Base-by-base conservation (phyloP, 1,284 basidiomycete genomes). In the Microbotryomycetes sp. region DNA sequence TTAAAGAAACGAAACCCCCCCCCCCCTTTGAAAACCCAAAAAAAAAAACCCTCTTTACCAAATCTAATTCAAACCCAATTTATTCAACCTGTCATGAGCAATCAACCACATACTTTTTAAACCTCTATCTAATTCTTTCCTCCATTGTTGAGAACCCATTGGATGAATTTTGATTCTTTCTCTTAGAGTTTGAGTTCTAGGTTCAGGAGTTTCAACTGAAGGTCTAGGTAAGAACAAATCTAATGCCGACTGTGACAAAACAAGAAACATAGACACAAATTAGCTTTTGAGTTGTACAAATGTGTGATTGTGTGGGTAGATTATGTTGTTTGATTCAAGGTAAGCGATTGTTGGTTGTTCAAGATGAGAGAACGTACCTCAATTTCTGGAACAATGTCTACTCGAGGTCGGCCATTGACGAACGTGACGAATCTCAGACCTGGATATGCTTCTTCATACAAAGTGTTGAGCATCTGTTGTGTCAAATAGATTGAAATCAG, bases 341-440 rank as follows among this genome's bases (percentile, higher is more conserved):
- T 9, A 42, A 9, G 36, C 19, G 12, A 42, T 42, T 42, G 9
- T 9, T 9, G 36, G 19, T 42, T 19, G 12, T 12, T 12, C 36
- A 42, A 42, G 19, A 19, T 12, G 36, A 9, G 36, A 42, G 9
- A 42, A 42, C 36, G 36, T 19, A 68, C 67, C 54, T 92, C 88
- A 81, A 94, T 84, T 76, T 92, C 89, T 65, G 83, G 80, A 50
- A 84, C 84, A 68, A 94, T 85, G 51, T 76, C 81, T 29, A 81
- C 80, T 51, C 91, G 80, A 58, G 83, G 81, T 60, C 92, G 81
- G 32, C 89, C 89, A 72, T 91, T 89, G 50, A 94, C 92, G 72
- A 92, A 94, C 3, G 90, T 93, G 76, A 93, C 88, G 73, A 89
- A 94, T 28, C 86, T 80, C 63, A 94, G 75, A 1, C 85, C 84